Evolutionary conservation across 2,329 filamentous ascomycete species (phyloP).

Genomic region (Clarireedia paspali): DNA sequence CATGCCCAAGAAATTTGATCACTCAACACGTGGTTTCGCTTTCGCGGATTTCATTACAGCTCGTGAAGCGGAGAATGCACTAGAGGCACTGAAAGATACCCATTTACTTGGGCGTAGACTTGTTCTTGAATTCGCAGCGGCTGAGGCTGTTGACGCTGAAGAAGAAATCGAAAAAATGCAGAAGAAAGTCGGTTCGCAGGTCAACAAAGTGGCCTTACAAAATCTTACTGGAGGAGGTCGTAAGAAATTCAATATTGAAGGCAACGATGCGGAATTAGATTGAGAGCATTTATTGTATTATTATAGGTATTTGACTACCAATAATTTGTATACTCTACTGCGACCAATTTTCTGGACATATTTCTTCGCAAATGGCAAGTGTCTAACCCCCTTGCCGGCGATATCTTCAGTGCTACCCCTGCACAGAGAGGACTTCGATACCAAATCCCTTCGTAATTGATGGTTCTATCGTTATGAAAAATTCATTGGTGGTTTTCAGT

Average conservation of each 20-base stretch:
- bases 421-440: background rate
- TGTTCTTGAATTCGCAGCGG: constrained; percentile 85
- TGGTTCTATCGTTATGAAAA: background rate
- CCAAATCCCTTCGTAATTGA: constrained; percentile 1
- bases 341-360: constrained; percentile 7
- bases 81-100: constrained; percentile 85
- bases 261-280: constrained; percentile 51
- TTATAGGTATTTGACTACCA: constrained; percentile 11
- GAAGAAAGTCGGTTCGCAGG: constrained; percentile 85
- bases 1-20: constrained; percentile 91
- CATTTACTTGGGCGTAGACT: constrained; percentile 86
- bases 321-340: constrained; percentile 13
- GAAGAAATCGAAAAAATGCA: constrained; percentile 96
- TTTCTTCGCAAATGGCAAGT: constrained; percentile 9
- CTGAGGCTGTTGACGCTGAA: constrained; percentile 84
- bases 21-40: constrained; percentile 81
- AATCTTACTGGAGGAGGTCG: constrained; percentile 76
- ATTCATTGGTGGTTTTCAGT: background rate
- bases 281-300: constrained; percentile 16
- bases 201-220: constrained; percentile 84
- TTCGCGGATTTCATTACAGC: constrained; percentile 94
- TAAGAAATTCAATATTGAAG: constrained; percentile 80
- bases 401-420: constrained; percentile 5
- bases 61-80: constrained; percentile 81
- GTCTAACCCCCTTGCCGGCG: constrained; percentile 9